These are phyloP conservation scores for Entomortierella lignicola DNA, from an alignment of 192 early-diverging fungal species.

Conservation along the genomic window DNA sequence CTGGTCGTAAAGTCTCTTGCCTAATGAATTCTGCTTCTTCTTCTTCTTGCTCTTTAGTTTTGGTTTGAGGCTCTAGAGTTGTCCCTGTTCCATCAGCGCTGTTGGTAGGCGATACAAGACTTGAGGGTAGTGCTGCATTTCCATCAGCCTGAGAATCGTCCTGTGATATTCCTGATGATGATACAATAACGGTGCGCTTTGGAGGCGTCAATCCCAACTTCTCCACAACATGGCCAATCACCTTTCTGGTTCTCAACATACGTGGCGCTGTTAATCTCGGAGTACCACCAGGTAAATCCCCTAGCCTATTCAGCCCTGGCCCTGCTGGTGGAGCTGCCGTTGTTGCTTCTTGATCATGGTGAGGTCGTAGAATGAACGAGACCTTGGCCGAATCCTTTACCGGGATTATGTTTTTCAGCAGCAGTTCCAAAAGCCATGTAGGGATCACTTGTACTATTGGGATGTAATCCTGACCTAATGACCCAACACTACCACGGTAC, in stretches of 20 bases:
- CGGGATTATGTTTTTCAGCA: conserved; percentile 77
- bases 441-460: conserved; percentile 80
- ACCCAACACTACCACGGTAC: conserved; percentile 74
- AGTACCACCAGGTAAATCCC: conserved; percentile 59
- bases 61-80: neutral
- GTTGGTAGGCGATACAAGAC: too few relatives aligned
- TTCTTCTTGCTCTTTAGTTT: conserved; percentile 20
- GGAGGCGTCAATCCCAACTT: conserved; percentile 70
- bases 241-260: conserved; percentile 89
- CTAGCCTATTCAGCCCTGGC: conserved; percentile 12
- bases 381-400: conserved; percentile 85
- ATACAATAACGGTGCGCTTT: neutral
- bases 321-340: neutral
- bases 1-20: conserved; percentile 56
- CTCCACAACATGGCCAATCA: conserved; percentile 86
- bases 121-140: neutral
- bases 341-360: conserved; percentile 62
- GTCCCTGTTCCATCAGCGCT: too few relatives aligned
- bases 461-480: conserved; percentile 58
- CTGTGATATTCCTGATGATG: neutral
- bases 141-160: conserved; percentile 1
- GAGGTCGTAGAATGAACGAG: conserved; percentile 82
- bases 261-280: conserved; percentile 86
- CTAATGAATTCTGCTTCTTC: conserved; percentile 22
- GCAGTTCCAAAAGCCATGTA: conserved; percentile 85